Percentiles rank a stretch among this genome's conserved stretches.
phyloP scores from a whole-genome alignment of 2,329 filamentous ascomycete species.

The Penicillium sp. region DNA sequence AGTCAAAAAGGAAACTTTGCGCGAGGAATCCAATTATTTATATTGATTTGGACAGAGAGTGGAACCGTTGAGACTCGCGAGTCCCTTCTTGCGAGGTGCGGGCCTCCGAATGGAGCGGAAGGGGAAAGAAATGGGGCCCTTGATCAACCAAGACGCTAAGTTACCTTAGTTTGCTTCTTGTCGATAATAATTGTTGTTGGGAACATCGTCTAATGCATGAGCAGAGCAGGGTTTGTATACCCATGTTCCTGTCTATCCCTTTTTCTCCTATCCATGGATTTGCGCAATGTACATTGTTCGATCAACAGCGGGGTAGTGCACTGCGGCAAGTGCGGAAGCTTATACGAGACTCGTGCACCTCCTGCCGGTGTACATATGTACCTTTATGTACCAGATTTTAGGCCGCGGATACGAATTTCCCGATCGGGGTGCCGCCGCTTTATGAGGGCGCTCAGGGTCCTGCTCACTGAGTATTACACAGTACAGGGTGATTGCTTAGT shows the following conservation, averaged over 20 bases:
- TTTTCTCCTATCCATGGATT: neutral
- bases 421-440: neutral
- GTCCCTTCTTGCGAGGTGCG: conserved; percentile 14
- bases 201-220: neutral
- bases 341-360: conserved; percentile 9
- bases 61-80: conserved; percentile 10
- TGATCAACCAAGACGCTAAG: conserved; percentile 7
- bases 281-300: neutral
- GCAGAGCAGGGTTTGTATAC: neutral
- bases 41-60: conserved; percentile 18
- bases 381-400: neutral
- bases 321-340: conserved; percentile 22
- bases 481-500: neutral
- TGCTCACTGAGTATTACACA: neutral
- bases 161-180: conserved; percentile 2
- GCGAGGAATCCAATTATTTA: conserved; percentile 1
- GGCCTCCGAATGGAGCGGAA: conserved; percentile 29
- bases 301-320: conserved; percentile 8
- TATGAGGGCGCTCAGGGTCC: neutral
- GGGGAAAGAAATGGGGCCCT: conserved; percentile 22
- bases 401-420: neutral
- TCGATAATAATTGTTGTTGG: conserved; percentile 1
- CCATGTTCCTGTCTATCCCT: neutral
- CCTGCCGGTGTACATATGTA: neutral
- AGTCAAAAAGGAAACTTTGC: neutral